Evolutionary conservation across 2,329 filamentous ascomycete genomes (phyloP), one percentile per base, ranked within the genome.

Genomic region (Aulographum hederae): DNA sequence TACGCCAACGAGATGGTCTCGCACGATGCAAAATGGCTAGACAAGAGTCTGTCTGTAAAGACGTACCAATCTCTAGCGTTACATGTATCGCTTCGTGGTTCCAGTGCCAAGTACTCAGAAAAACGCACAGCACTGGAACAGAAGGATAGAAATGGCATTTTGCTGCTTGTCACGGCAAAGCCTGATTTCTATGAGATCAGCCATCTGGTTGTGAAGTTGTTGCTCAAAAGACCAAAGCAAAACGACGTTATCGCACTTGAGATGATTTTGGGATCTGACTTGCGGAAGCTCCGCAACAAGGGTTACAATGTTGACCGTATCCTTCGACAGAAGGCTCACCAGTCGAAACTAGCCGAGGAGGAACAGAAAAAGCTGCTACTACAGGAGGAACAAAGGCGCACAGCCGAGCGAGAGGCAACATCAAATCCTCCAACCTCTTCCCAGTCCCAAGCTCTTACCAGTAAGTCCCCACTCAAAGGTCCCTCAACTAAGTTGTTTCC

Each of bases 241-340:
- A 79, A 91, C 46, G 84, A 86, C 2, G 82, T 81, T 33, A 67
- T 94, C 34, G 86, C 89, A 33, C 72, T 98, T 34, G 89, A 95
- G 53, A 85, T 82, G 32, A 77, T 98, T 39, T 59, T 98, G 23
- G 86, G 79, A 35, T 73, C 89, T 6, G 81, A 86, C 42, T 63
- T 98, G 16, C 68, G 78, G 29, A 75, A 85, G 32, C 58, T 98
- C 26, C 75, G 81, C 43, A 73, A 74, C 37, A 81, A 89, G 39
- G 89, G 89, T 2, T 95, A 94, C 61, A 95, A 98, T 42, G 89
- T 98, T 25, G 82, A 94, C 46, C 77, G 89, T 31, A 95, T 98
- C 38, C 63, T 98, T 15, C 72, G 81, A 23, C 77, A 77, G 33
- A 91, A 91, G 56, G 82, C 78, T 14, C 79, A 80, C 2, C 84